Evolutionary conservation across 2,329 filamentous ascomycete species (phyloP), one percentile per base, ranked within the genome.

Genomic region (Zarea fungicola): DNA sequence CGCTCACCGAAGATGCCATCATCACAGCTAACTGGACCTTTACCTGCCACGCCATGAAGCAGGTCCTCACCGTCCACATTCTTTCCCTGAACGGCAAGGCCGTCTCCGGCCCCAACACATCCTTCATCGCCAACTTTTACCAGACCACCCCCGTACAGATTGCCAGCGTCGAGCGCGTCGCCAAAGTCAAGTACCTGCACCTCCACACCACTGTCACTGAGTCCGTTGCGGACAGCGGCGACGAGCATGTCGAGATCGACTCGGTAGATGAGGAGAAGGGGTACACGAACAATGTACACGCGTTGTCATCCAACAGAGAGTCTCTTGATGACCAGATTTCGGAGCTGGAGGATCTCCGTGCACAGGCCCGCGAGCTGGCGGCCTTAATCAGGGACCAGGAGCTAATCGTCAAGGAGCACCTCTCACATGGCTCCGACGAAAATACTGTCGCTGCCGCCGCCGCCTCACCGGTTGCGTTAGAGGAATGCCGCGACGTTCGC

Each of bases 1-100:
- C 61, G 13, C 62, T 69, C 35, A 62, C 67, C 25, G 56, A 66
- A 23, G 68, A 67, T 48, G 62, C 60, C 48, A 55, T 64, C 42
- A 61, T 77, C 45, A 59, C 65, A 19, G 73, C 72, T 49, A 63
- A 65, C 42, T 80, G 76, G 76, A 59, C 63, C 14, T 71, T 76
- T 49, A 65, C 68, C 50, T 80, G 76, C 52, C 42, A 61, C 11
- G 60, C 72, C 32, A 61, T 70, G 42, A 69, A 69, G 42, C 73
- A 77, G 56, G 56, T 70, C 13, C 58, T 79, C 57, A 68, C 62
- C 49, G 68, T 79, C 36, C 62, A 65, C 29, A 60, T 77, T 36
- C 56, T 69, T 31, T 65, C 63, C 7, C 51, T 77, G 28, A 66
- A 77, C 56, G 71, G 68, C 42, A 61, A 63, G 50, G 45, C 64